Base-by-base conservation (phyloP, 1,284 basidiomycete genomes). In the Xerocomus amazonicus region DNA sequence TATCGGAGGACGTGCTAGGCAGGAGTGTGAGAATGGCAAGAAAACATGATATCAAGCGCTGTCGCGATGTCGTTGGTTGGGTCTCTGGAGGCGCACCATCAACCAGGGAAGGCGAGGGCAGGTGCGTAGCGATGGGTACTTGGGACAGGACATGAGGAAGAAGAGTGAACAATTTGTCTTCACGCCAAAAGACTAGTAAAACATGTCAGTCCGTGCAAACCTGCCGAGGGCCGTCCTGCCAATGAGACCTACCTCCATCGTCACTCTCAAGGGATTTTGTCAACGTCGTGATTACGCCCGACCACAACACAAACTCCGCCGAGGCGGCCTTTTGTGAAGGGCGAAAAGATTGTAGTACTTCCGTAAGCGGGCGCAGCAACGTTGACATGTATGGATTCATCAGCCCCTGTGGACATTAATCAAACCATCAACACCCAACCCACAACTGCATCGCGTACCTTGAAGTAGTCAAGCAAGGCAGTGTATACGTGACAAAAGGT, bases 321-420 rank as follows among this genome's bases (percentile, higher is more conserved):
- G 60, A 43, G 4, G 33, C 3, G 0, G 47, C 43, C 45, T 52
- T 45, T 6, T 39, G 43, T 1, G 45, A 38, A 14, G 54, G 38
- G 29, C 60, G 57, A 57, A 78, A 87, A 1, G 71, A 67, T 32
- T 79, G 73, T 19, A 97, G 73, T 3, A 84, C 67, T 45, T 88
- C 83, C 34, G 82, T 70, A 44, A 89, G 80, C 17, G 88, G 81
- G 53, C 82, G 79, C 33, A 94, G 65, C 26, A 95, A 68, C 65
- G 84, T 84, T 9, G 83, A 77, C 77, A 91, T 90, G 70, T 96
- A 96, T 1, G 92, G 90, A n/a, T 86, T 89, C 79, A 97, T 90
- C 55, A 97, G 73, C 38, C 78, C 82, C 87, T 93, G 13, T 34
- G 41, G 19, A 32, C 26, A 54, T 50, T 27, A 59, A 41, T 52